These are phyloP conservation scores for Trametes punicea DNA, from an alignment of 768 basidiomycete species.

Conservation along the genomic window DNA sequence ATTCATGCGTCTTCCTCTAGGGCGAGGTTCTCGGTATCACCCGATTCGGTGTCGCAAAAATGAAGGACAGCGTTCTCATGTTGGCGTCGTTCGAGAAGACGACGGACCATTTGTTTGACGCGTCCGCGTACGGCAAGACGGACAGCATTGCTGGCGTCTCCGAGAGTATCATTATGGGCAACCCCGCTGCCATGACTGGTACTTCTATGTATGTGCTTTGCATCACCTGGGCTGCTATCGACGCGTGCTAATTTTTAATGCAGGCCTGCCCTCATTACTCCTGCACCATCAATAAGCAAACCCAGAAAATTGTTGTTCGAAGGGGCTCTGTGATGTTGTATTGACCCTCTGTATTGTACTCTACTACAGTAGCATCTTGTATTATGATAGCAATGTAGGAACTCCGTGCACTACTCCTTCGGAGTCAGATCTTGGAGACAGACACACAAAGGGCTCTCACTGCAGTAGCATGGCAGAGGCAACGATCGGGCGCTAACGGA, in stretches of 20 bases:
- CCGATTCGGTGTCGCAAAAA: conserved; percentile 97
- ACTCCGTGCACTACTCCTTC: too few relatives aligned
- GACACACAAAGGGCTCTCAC: too few relatives aligned
- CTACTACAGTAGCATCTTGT: conserved; percentile 11
- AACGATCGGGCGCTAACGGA: too few relatives aligned
- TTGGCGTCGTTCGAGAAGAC: conserved; percentile 99
- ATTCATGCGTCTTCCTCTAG: conserved; percentile 36
- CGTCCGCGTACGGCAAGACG: conserved; percentile 92
- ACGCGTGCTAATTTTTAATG: not conserved
- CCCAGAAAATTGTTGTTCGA: conserved; percentile 39
- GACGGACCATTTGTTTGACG: conserved; percentile 98
- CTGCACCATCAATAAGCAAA: conserved; percentile 35
- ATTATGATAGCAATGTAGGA: conserved; percentile 13
- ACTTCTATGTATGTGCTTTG: conserved; percentile 77
- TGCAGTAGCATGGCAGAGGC: too few relatives aligned
- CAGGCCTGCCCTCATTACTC: conserved; percentile 40
- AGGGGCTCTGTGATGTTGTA: conserved; percentile 31
- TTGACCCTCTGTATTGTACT: conserved; percentile 6
- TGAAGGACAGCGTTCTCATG: conserved; percentile 99
- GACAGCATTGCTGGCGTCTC: conserved; percentile 96
- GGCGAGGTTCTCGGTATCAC: conserved; percentile 98
- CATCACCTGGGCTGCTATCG: not conserved
- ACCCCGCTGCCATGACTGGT: conserved; percentile 89
- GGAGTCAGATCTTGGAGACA: too few relatives aligned
- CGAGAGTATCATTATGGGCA: conserved; percentile 99